Evolutionary conservation across 306 rosid genomes (phyloP).

Genomic region (Cucurbita maxima): DNA sequence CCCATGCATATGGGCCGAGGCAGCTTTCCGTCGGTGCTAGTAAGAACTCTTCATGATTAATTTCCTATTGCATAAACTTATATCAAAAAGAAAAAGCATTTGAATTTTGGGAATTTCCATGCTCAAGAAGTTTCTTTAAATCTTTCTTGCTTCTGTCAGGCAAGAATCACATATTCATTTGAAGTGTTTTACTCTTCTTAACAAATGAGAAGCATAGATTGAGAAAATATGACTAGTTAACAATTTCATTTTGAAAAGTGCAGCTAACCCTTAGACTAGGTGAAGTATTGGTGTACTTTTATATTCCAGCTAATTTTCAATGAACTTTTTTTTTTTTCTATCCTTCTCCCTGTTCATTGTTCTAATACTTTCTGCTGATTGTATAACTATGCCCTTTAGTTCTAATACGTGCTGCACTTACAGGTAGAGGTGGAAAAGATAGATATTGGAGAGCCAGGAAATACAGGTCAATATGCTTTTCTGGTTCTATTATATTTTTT

Average conservation of each 20-base stretch:
- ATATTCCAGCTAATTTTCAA: no score
- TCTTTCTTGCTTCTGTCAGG: not conserved
- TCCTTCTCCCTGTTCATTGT: no score
- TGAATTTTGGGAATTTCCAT: not conserved
- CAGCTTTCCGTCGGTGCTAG: constrained; percentile 44
- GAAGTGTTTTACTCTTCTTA: not conserved
- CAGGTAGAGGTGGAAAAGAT: constrained; percentile 92
- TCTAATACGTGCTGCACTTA: not conserved
- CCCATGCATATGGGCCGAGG: constrained; percentile 21
- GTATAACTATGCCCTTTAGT: not conserved
- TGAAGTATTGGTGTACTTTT: no score
- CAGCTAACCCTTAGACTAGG: no score
- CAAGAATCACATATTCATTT: not conserved
- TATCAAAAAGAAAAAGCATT: not conserved
- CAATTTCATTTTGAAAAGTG: no score
- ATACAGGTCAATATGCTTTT: constrained; percentile 32
- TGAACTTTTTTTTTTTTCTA: no score
- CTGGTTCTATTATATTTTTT: not conserved
- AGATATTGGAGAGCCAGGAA: constrained; percentile 61
- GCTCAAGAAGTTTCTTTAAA: not conserved
- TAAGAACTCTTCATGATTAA: constrained; percentile 14
- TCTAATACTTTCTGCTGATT: not conserved
- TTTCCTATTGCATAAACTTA: not conserved
- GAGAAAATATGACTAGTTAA: no score
- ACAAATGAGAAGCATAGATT: no score